Conservation (phyloP, 805 yeast genomes). For the Hanseniaspora lachancei region DNA sequence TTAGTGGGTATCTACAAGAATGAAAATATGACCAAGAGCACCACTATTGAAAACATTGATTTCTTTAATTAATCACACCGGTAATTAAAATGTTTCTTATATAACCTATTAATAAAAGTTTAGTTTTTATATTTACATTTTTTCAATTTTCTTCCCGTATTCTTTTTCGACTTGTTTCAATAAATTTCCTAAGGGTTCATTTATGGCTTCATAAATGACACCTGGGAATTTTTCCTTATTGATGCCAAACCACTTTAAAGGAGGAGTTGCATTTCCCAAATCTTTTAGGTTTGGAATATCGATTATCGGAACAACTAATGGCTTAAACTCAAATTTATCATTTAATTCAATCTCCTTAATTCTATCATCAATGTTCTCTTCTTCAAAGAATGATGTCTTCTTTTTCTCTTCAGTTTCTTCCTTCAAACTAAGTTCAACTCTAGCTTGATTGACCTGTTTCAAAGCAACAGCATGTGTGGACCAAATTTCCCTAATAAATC, state of each 20-base stretch:
- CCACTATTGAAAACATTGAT: slow-evolving; percentile 59
- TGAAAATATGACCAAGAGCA: slow-evolving; percentile 77
- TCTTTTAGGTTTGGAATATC: slow-evolving; percentile 84
- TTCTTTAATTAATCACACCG: slow-evolving; percentile 17
- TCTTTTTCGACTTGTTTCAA: slow-evolving; percentile 50
- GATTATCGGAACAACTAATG: slow-evolving; percentile 65
- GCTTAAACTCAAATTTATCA: slow-evolving; percentile 40
- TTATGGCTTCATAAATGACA: slow-evolving; percentile 67
- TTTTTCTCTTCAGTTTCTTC: slow-evolving; percentile 14
- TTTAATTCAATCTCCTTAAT: slow-evolving; percentile 35
- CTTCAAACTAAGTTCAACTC: neutral
- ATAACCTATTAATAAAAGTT: neutral
- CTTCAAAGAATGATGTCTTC: slow-evolving; percentile 21
- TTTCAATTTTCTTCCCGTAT: slow-evolving; percentile 33
- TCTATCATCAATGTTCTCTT: slow-evolving; percentile 30
- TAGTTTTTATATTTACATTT: slow-evolving; percentile 19
- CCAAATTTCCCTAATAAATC: slow-evolving; percentile 86
- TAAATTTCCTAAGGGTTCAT: slow-evolving; percentile 58
- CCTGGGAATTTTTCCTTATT: slow-evolving; percentile 79
- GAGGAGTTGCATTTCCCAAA: slow-evolving; percentile 94
- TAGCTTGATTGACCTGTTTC: slow-evolving; percentile 41
- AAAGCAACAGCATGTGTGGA: slow-evolving; percentile 67
- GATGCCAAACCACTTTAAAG: slow-evolving; percentile 94
- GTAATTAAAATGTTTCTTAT: neutral
- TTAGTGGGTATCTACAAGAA: slow-evolving; percentile 92